Conservation (phyloP, 2,329 filamentous ascomycete species). For the Boeremia lycopersici region DNA sequence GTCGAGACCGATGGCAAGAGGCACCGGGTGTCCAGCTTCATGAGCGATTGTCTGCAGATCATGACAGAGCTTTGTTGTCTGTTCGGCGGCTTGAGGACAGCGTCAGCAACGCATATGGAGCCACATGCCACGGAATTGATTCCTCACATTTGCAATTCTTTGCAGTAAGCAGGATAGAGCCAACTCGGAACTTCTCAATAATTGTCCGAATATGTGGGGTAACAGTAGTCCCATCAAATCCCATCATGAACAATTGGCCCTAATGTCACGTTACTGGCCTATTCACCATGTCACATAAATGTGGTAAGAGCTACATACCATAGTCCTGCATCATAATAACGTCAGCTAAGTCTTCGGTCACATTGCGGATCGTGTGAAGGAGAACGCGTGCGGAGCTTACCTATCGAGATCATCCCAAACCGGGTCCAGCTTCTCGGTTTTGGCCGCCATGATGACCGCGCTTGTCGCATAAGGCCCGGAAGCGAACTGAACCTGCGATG, state of each 20-base stretch:
- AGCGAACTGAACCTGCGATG: conserved; percentile 33
- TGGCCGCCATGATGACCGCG: conserved; percentile 61
- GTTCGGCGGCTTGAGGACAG: conserved; percentile 73
- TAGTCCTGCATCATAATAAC: conserved; percentile 48
- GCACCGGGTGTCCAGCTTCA: conserved; percentile 86
- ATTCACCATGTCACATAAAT: conserved; percentile 21
- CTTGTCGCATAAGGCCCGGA: conserved; percentile 31
- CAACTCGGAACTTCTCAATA: conserved; percentile 84
- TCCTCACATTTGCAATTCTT: conserved; percentile 81
- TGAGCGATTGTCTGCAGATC: conserved; percentile 92
- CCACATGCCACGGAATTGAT: conserved; percentile 15
- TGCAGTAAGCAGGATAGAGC: conserved; percentile 82
- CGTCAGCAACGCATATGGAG: conserved; percentile 27
- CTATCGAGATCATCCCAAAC: conserved; percentile 77
- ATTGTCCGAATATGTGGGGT: conserved; percentile 81
- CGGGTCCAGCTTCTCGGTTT: conserved; percentile 53
- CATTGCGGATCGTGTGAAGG: conserved; percentile 31
- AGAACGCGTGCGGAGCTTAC: conserved; percentile 56
- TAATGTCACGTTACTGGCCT: conserved; percentile 56
- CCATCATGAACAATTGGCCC: conserved; percentile 81
- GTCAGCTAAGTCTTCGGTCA: conserved; percentile 43
- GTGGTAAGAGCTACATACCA: conserved; percentile 44
- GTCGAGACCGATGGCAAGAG: conserved; percentile 87
- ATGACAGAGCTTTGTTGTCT: conserved; percentile 85
- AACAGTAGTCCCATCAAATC: conserved; percentile 83